Conservation (phyloP, 106 monocot species). For the Phalaenopsis equestris region DNA sequence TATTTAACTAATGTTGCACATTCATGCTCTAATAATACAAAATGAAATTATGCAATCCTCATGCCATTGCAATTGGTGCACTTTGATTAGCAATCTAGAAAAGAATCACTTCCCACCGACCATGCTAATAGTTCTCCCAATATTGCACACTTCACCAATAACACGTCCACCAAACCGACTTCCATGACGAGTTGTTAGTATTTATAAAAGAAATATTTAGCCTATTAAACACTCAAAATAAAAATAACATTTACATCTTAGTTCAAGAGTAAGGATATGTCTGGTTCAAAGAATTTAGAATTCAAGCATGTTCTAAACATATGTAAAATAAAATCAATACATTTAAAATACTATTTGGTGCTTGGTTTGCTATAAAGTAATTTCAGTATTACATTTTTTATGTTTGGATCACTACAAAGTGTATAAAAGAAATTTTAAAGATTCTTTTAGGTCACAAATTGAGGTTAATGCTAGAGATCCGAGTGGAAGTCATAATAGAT, state of each 20-base stretch:
- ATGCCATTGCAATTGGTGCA: background rate
- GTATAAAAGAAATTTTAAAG: no score
- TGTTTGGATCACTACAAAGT: background rate
- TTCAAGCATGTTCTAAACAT: background rate
- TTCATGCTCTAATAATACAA: background rate
- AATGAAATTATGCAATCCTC: background rate
- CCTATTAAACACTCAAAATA: background rate
- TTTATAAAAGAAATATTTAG: background rate
- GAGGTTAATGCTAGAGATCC: no score
- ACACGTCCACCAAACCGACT: background rate
- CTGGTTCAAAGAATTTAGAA: no score
- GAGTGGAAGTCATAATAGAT: no score
- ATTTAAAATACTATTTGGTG: no score
- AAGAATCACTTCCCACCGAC: background rate
- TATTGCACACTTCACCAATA: background rate
- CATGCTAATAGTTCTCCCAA: background rate
- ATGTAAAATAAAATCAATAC: background rate
- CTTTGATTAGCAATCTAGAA: background rate
- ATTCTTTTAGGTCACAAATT: no score
- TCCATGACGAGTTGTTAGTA: background rate
- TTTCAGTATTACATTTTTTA: background rate
- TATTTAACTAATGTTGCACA: background rate
- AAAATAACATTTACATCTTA: background rate
- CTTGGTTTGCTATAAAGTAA: background rate
- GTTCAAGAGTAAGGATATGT: background rate